Evolutionary conservation across 163 green algal genomes (phyloP), one percentile per base, ranked within the genome.

Genomic region (Scenedesmus sp.): DNA sequence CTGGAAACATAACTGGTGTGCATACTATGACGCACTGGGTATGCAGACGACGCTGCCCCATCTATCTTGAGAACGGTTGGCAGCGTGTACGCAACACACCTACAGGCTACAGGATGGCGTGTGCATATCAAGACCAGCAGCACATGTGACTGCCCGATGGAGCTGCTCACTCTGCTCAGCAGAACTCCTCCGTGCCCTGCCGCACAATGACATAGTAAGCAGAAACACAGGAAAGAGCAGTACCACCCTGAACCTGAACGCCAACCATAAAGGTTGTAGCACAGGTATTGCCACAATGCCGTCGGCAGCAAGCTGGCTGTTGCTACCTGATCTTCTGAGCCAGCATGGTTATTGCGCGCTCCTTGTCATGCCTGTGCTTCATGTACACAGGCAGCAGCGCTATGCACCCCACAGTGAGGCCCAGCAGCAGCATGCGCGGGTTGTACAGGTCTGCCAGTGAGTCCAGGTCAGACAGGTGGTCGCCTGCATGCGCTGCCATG

Each of bases 401-500:
- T 34, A 96, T 54, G 1, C 52, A 64, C 15, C 92, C 95, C n/a
- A 94, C 90, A 15, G 55, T 73, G 9, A 94, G 70, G 26, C 95
- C 70, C 20, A 96, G 82, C 20, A 92, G 23, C 59, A 97, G 84
- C 23, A 96, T 89, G 20, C 92, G 88, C 3, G 66, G 10, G 59
- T 94, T 89, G 82, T 96, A 96, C 2, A 97, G 88, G 57, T 97
- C 95, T 4, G 66, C 73, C 0, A 97, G 85, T 0, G 92, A 95
- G 8, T 91, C 88, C 10, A 97, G 90, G 26, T 96, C 94, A 10
- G 77, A 81, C 26, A 97, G 91, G 64, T 93, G 92, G 73, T 89
- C 93, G 12, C 96, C 96, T 46, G 94, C 94, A 64, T 95, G 93
- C 1, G 96, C 95, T 15, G 94, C 95, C 77, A 97, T 84, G 86